Conservation (phyloP, 73 alveolate genomes). For the Tetrahymena elliotti region DNA sequence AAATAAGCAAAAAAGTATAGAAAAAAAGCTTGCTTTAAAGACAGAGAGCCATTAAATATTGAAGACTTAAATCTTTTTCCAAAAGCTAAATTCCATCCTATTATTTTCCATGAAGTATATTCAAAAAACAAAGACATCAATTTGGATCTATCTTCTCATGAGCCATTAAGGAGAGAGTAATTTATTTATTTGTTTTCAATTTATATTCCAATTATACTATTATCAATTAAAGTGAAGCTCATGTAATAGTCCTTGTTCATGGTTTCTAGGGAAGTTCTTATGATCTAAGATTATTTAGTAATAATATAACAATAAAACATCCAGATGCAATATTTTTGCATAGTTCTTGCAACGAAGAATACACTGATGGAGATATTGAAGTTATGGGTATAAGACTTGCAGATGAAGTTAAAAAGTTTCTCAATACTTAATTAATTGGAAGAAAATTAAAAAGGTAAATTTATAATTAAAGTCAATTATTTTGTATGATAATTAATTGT, state of each 20-base stretch:
- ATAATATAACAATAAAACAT: slow-evolving; percentile 74
- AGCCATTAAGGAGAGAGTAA: slow-evolving; percentile 8
- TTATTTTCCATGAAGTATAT: slow-evolving; percentile 62
- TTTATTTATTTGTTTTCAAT: not conserved
- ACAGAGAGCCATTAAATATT: slow-evolving; percentile 34
- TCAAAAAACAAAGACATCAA: slow-evolving; percentile 11
- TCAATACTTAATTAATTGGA: not conserved
- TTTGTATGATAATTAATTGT: slow-evolving; percentile 5
- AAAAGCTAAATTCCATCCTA: slow-evolving; percentile 53
- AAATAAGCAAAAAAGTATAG: slow-evolving; percentile 25
- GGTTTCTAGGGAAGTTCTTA: slow-evolving; percentile 96
- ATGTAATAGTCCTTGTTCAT: slow-evolving; percentile 90
- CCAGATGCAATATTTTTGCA: slow-evolving; percentile 83
- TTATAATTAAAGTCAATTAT: slow-evolving; percentile 52
- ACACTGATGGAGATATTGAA: slow-evolving; percentile 83
- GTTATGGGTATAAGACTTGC: slow-evolving; percentile 93
- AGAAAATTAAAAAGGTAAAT: slow-evolving; percentile 81
- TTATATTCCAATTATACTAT: not conserved
- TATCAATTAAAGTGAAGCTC: slow-evolving; percentile 54
- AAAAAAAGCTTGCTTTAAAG: slow-evolving; percentile 36
- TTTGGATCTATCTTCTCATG: not conserved
- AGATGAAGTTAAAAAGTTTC: slow-evolving; percentile 63
- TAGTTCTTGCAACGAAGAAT: slow-evolving; percentile 86
- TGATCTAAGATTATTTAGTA: slow-evolving; percentile 88
- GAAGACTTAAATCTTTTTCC: slow-evolving; percentile 58